Evolutionary conservation across 2,329 filamentous ascomycete genomes (phyloP).

Genomic region (Coleophoma crateriformis): DNA sequence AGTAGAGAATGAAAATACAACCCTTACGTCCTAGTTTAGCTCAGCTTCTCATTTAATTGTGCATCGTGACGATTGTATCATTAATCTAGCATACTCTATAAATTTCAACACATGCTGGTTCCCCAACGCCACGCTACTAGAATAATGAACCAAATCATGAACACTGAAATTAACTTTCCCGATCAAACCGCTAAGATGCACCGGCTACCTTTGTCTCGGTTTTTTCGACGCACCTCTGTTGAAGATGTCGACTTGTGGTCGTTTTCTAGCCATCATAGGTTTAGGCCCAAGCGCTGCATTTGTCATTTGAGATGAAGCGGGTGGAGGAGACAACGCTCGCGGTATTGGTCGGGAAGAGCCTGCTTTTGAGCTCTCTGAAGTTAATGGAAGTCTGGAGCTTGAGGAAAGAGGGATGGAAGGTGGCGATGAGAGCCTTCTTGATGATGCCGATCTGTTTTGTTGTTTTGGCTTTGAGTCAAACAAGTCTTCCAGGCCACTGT

Average conservation of each 20-base stretch:
- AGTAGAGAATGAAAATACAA: no score
- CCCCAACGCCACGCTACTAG: no score
- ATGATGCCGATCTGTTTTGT: background rate
- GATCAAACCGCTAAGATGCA: no score
- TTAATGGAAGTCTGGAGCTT: constrained; percentile 1
- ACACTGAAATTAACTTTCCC: no score
- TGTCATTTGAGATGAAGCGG: constrained; percentile 1
- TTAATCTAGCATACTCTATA: no score
- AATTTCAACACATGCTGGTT: no score
- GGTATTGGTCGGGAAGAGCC: constrained; percentile 1
- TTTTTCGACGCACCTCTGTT: constrained; percentile 14
- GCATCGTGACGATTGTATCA: no score
- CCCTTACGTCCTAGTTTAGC: no score
- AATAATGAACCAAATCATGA: no score
- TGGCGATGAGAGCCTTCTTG: background rate
- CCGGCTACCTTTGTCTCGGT: constrained; percentile 5
- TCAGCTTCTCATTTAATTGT: no score
- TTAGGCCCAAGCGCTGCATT: constrained; percentile 7
- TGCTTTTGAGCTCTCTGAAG: constrained; percentile 1
- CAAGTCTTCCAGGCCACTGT: constrained; percentile 15
- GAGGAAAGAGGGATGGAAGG: background rate
- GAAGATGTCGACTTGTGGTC: constrained; percentile 19
- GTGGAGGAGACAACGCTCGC: background rate
- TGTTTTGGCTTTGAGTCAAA: constrained; percentile 14
- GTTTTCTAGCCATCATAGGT: constrained; percentile 15